Base-by-base conservation (phyloP, 176 grass and related monocot species). In the Aegilops speltoides region DNA sequence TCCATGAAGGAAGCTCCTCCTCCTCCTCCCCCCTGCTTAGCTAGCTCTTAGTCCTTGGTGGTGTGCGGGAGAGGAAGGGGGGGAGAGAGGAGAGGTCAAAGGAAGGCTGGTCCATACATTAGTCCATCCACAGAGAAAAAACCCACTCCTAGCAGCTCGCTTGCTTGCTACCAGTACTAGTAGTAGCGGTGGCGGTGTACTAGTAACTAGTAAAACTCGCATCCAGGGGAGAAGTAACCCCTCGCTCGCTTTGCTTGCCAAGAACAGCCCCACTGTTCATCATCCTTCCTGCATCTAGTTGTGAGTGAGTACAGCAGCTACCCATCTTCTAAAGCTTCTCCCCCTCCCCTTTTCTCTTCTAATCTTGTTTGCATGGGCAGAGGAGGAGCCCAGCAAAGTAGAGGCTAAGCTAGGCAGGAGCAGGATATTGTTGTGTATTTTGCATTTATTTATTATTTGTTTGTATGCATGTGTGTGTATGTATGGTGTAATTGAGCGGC, bases 351-450 rank as follows among this genome's bases (percentile, higher is more conserved):
- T 57, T 25, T 40, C 38, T 36, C 20, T 59, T 87, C 59, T 85
- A 23, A 74, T 87, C 59, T 85, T 85, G 64, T 59, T 77, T 91
- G 82, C 86, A 88, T 91, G 89, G 89, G 74, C 65, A 85, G 68
- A 12, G 37, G 68, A 46, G 24, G 50, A 73, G 78, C 77, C 85
- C 69, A 85, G 63, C 86, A 85, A 91, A 84, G 41, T 9, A 69
- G 77, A 61, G 33, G 50, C 63, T 36, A 77, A 73, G n/a, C 43
- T 76, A 86, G 67, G 75, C 83, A 80, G 81, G 81, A 68, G 14
- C 48, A 46, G 15, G 73, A 76, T 76, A 76, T 76, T 52, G 73
- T 76, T 62, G 50, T 19, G 50, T 54, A 54, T 52, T 54, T 19
- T 54, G 50, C 4, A 54, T 19, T 54, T 54, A 54, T 54, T 19